Percentiles rank a stretch among this genome's conserved stretches.
phyloP scores from a whole-genome alignment of 495 filamentous ascomycete genomes.

The Halenospora varia region DNA sequence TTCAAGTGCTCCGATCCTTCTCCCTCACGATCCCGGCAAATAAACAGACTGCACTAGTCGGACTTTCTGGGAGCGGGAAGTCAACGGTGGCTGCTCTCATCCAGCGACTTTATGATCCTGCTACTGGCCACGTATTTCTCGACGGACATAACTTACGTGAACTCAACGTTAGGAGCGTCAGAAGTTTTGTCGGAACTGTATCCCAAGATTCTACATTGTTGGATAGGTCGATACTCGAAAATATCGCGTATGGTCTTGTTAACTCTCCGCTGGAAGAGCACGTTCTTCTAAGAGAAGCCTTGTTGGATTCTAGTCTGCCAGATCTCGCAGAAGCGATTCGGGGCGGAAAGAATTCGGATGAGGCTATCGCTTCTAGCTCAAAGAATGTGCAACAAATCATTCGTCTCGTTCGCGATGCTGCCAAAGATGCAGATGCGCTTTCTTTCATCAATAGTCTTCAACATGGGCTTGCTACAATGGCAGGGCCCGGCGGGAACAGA shows the following conservation, averaged over 20 bases:
- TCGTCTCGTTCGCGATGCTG: constrained; percentile 61
- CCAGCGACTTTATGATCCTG: constrained; percentile 50
- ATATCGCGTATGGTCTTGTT: constrained; percentile 78
- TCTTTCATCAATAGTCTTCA: constrained; percentile 80
- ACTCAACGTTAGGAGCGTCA: constrained; percentile 86
- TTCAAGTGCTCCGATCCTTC: constrained; percentile 46
- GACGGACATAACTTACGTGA: constrained; percentile 78
- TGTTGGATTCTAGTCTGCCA: neutral
- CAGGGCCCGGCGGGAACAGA: constrained; percentile 89
- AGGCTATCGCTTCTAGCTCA: constrained; percentile 25
- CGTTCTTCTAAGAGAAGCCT: neutral
- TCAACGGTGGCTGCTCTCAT: constrained; percentile 55
- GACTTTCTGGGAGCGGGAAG: constrained; percentile 59
- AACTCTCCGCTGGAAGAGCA: constrained; percentile 32
- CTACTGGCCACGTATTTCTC: constrained; percentile 65
- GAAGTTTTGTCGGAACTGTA: constrained; percentile 64
- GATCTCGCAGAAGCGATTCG: neutral
- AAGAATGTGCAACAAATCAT: constrained; percentile 42
- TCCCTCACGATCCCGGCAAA: constrained; percentile 51
- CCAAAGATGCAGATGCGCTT: constrained; percentile 90
- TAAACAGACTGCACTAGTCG: constrained; percentile 57
- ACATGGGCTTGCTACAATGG: constrained; percentile 87
- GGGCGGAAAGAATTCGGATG: neutral
- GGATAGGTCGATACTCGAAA: constrained; percentile 77
- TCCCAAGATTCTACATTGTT: constrained; percentile 81